A percentile compares a stretch with the other conserved stretches of the same genome.
phyloP scores from a whole-genome alignment of 352 stramenopile species.

The Phytopythium boreale region DNA sequence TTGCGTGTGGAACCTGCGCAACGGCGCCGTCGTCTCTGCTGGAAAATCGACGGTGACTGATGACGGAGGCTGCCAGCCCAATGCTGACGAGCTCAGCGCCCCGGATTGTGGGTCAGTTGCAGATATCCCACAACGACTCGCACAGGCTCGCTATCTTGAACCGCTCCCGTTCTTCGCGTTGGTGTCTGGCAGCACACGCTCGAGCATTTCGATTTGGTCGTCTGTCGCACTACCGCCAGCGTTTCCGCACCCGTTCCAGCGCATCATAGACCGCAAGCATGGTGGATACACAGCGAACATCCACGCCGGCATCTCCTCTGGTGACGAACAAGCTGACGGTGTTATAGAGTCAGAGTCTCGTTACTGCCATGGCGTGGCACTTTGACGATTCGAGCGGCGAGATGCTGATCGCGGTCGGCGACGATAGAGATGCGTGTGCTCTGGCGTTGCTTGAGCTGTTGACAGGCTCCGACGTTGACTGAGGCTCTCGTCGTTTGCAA shows the following conservation, averaged over 20 bases:
- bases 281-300: background rate
- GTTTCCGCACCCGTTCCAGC: slow-evolving; percentile 8
- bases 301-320: slow-evolving; percentile 9
- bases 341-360: slow-evolving; percentile 13
- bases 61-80: background rate
- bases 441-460: background rate
- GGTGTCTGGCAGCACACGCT: slow-evolving; percentile 23
- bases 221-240: slow-evolving; percentile 23
- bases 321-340: slow-evolving; percentile 4
- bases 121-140: background rate
- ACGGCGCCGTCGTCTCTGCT: slow-evolving; percentile 24
- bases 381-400: slow-evolving; percentile 12
- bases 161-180: slow-evolving; percentile 43
- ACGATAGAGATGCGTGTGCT: slow-evolving; percentile 29
- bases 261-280: background rate
- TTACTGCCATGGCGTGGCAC: slow-evolving; percentile 20
- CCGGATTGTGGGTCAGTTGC: background rate
- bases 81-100: background rate
- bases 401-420: slow-evolving; percentile 32
- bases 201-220: slow-evolving; percentile 37
- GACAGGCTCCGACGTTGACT: too few relatives aligned
- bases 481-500: too few relatives aligned
- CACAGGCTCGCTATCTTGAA: slow-evolving; percentile 28
- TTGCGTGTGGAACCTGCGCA: slow-evolving; percentile 50
- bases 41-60: background rate